These are phyloP conservation scores for Paecilomyces formosus DNA, from an alignment of 2,329 filamentous ascomycete species.

Conservation along the genomic window DNA sequence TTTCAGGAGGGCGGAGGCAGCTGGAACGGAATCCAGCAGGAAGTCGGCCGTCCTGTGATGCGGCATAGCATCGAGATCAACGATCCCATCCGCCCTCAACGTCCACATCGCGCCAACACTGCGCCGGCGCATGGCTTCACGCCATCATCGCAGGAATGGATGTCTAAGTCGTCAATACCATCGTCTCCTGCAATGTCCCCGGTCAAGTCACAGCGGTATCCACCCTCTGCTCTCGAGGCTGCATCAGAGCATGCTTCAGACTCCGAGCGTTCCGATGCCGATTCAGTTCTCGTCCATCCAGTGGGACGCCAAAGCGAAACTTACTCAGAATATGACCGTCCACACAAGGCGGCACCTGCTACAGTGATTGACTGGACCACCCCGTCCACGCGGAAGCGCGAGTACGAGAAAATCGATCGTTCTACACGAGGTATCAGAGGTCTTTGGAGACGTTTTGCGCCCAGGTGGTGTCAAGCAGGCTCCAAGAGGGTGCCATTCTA, in stretches of 20 bases:
- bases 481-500: constrained; percentile 33
- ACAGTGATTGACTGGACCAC: constrained; percentile 43
- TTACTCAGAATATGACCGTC: constrained; percentile 2
- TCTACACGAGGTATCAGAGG: constrained; percentile 35
- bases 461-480: constrained; percentile 30
- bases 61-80: background rate
- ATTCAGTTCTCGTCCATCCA: constrained; percentile 5
- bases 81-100: background rate
- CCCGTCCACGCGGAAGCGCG: constrained; percentile 33
- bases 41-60: background rate
- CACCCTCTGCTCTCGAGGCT: background rate
- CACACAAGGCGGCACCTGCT: constrained; percentile 19
- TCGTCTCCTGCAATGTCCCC: background rate
- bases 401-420: constrained; percentile 49
- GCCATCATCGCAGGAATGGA: background rate
- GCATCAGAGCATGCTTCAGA: background rate
- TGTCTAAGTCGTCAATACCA: background rate
- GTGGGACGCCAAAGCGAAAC: background rate
- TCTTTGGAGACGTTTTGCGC: constrained; percentile 34
- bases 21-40: background rate
- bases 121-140: background rate
- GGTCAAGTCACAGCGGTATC: background rate
- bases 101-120: background rate
- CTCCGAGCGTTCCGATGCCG: constrained; percentile 1
- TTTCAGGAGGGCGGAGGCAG: constrained; percentile 20